phyloP scores from a whole-genome alignment of 805 yeast genomes.

The Blastobotrys muscicola region DNA sequence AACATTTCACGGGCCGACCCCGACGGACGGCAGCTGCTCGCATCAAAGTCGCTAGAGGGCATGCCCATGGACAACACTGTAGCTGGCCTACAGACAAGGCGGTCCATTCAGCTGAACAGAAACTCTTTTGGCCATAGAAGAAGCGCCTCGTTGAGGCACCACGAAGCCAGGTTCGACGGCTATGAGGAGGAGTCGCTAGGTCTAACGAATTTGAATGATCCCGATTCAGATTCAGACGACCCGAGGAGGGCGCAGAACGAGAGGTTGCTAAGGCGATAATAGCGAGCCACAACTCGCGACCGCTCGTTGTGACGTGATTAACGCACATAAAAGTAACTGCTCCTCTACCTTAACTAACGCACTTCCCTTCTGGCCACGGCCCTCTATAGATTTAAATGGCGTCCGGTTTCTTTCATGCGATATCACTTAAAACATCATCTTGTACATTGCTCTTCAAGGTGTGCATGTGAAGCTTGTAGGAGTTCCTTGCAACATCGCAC shows the following conservation, averaged over 20 bases:
- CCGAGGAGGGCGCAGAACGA: slow-evolving; percentile 4
- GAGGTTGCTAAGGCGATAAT: slow-evolving; percentile 5
- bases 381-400: no score
- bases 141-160: slow-evolving; percentile 21
- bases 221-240: slow-evolving; percentile 2
- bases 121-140: slow-evolving; percentile 20
- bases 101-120: slow-evolving; percentile 62
- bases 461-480: not conserved
- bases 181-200: slow-evolving; percentile 29
- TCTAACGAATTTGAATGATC: slow-evolving; percentile 26
- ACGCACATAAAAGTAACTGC: no score
- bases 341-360: no score
- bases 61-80: slow-evolving; percentile 80
- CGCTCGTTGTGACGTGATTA: no score
- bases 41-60: slow-evolving; percentile 51
- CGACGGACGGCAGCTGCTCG: slow-evolving; percentile 23
- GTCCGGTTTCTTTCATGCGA: no score
- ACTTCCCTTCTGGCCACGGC: no score
- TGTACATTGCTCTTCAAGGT: no score
- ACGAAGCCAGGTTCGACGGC: slow-evolving; percentile 21
- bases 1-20: slow-evolving; percentile 56
- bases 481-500: slow-evolving; percentile 8
- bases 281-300: slow-evolving; percentile 1
- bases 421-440: no score
- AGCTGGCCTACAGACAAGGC: slow-evolving; percentile 65